Percentiles rank a stretch among this genome's conserved stretches.
phyloP scores from a whole-genome alignment of 768 basidiomycete genomes.

The Basidioascus undulatus region DNA sequence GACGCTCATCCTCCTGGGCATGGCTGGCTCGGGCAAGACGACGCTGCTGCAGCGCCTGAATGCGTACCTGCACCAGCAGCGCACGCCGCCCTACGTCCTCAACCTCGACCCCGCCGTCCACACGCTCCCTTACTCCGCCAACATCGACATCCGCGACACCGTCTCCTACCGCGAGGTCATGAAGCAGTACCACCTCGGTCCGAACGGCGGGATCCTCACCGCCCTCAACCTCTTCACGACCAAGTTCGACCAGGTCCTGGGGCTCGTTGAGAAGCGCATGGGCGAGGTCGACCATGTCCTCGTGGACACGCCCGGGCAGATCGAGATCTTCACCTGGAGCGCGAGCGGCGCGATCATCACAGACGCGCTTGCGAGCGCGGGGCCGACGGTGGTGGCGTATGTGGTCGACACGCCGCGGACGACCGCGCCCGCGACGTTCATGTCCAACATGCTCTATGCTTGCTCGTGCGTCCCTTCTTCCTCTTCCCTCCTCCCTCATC shows the following conservation, averaged over 20 bases:
- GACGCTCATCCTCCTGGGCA: conserved; percentile 74
- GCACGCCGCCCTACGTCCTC: conserved; percentile 54
- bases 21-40: conserved; percentile 94
- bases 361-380: conserved; percentile 73
- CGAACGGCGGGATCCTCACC: conserved; percentile 92
- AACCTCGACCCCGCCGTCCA: conserved; percentile 94
- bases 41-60: conserved; percentile 91
- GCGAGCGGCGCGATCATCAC: conserved; percentile 97
- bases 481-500: neutral
- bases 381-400: conserved; percentile 89
- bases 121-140: conserved; percentile 73
- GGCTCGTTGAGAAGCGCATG: conserved; percentile 70
- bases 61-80: conserved; percentile 50
- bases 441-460: conserved; percentile 99
- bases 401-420: conserved; percentile 92
- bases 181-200: conserved; percentile 99
- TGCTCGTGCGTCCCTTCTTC: conserved; percentile 44
- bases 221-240: conserved; percentile 94
- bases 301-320: conserved; percentile 92
- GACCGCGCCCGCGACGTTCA: conserved; percentile 77
- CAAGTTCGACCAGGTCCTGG: conserved; percentile 91
- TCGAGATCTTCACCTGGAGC: conserved; percentile 99
- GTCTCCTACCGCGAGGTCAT: conserved; percentile 95
- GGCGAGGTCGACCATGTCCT: conserved; percentile 76
- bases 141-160: conserved; percentile 95